A percentile compares a stretch with the other conserved stretches of the same genome.
phyloP scores from a whole-genome alignment of 2,329 filamentous ascomycete species.

The Aureobasidium namibiae region DNA sequence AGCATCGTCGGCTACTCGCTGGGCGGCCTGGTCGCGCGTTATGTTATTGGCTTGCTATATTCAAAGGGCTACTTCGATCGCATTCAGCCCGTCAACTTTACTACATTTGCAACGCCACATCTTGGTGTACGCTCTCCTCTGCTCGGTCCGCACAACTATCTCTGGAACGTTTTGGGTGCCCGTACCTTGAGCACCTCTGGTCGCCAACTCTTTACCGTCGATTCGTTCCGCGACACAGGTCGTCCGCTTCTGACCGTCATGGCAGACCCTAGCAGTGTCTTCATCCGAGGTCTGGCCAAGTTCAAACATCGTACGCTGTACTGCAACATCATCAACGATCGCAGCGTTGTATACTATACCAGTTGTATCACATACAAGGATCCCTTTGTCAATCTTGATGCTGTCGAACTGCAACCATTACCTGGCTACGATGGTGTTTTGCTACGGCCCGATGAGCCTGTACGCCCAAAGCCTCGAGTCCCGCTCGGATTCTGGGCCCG shows the following conservation, averaged over 20 bases:
- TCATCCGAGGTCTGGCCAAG: slow-evolving; percentile 66
- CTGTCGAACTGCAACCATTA: slow-evolving; percentile 63
- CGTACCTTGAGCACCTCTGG: slow-evolving; percentile 76
- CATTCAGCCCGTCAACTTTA: slow-evolving; percentile 83
- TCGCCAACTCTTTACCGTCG: slow-evolving; percentile 77
- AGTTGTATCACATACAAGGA: slow-evolving; percentile 69
- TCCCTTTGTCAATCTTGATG: slow-evolving; percentile 62
- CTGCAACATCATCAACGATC: slow-evolving; percentile 79
- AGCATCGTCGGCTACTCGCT: slow-evolving; percentile 86
- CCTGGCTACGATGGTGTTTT: slow-evolving; percentile 67
- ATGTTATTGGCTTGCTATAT: slow-evolving; percentile 75
- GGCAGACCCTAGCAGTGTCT: slow-evolving; percentile 76
- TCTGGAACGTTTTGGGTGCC: slow-evolving; percentile 72
- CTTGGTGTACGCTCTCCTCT: slow-evolving; percentile 46
- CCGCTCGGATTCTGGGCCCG: slow-evolving; percentile 18
- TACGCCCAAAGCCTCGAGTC: slow-evolving; percentile 36
- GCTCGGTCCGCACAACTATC: slow-evolving; percentile 33
- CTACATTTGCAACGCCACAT: slow-evolving; percentile 77
- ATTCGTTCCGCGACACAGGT: slow-evolving; percentile 76
- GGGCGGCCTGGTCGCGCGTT: slow-evolving; percentile 77
- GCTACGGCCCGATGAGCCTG: slow-evolving; percentile 58
- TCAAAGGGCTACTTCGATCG: slow-evolving; percentile 71
- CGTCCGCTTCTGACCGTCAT: slow-evolving; percentile 71
- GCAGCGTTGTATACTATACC: slow-evolving; percentile 75
- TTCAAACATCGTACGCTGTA: slow-evolving; percentile 77